phyloP scores from a whole-genome alignment of 2,329 filamentous ascomycete species.

The Scorias spongiosa region DNA sequence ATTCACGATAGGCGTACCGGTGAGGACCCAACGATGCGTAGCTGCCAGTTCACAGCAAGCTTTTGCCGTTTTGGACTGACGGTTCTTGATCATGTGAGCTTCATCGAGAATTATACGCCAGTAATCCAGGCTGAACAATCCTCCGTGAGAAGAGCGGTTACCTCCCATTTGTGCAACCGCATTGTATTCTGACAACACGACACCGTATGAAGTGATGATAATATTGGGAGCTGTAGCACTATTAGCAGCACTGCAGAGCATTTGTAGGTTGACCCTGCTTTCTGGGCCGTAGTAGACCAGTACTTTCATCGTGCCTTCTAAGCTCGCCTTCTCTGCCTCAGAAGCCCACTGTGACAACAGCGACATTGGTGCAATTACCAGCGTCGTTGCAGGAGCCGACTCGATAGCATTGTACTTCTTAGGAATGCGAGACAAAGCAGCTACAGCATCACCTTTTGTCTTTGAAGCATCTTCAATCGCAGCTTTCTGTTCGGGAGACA shows the following conservation, averaged over 20 bases:
- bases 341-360: conserved; percentile 94
- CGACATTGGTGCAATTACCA: conserved; percentile 95
- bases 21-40: conserved; percentile 80
- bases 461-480: conserved; percentile 12
- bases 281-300: conserved; percentile 88
- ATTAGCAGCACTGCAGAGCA: conserved; percentile 62
- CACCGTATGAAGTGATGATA: conserved; percentile 88
- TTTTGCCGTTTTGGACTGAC: conserved; percentile 78
- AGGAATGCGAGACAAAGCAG: conserved; percentile 47
- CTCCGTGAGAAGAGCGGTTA: conserved; percentile 45
- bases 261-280: conserved; percentile 59
- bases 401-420: conserved; percentile 43
- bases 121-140: conserved; percentile 84
- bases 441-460: conserved; percentile 30
- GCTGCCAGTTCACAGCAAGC: conserved; percentile 85
- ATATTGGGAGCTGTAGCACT: conserved; percentile 66
- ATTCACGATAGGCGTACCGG: conserved; percentile 94
- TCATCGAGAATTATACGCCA: conserved; percentile 93
- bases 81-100: conserved; percentile 80
- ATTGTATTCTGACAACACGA: conserved; percentile 77
- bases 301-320: conserved; percentile 63
- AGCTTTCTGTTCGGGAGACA: conserved; percentile 30
- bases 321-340: conserved; percentile 82
- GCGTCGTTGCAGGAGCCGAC: conserved; percentile 69
- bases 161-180: conserved; percentile 53